Conservation (phyloP, 495 filamentous ascomycete species). For the Rhizodiscina lignyota region DNA sequence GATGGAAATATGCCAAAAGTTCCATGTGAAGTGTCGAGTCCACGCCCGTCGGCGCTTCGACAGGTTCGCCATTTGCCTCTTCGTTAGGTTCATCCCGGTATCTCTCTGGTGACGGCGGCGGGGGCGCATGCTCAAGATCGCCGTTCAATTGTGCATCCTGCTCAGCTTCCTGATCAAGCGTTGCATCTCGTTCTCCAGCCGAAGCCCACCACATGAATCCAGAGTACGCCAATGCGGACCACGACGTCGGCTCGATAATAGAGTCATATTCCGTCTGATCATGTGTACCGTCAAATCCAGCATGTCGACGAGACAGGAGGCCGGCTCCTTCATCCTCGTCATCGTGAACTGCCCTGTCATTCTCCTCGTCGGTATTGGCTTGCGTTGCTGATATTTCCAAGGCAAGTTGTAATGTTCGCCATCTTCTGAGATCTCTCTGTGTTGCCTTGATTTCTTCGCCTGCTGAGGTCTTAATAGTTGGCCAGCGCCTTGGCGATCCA, state of each 20-base stretch:
- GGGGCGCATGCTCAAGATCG: conserved; percentile 16
- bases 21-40: conserved; percentile 42
- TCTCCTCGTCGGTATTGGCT: conserved; percentile 1
- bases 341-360: neutral
- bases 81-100: too few relatives aligned
- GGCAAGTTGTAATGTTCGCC: conserved; percentile 51
- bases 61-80: neutral
- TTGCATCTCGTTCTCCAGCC: conserved; percentile 58
- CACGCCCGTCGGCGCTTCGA: neutral
- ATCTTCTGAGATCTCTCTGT: conserved; percentile 75
- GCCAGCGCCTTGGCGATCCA: conserved; percentile 43
- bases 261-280: conserved; percentile 7
- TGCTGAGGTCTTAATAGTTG: conserved; percentile 43
- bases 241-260: conserved; percentile 65
- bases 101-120: conserved; percentile 24
- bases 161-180: conserved; percentile 19
- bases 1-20: conserved; percentile 83
- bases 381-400: conserved; percentile 22
- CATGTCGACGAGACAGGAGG: conserved; percentile 7
- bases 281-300: conserved; percentile 1
- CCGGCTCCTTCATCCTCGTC: conserved; percentile 17
- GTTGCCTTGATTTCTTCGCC: conserved; percentile 62
- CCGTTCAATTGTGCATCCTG: conserved; percentile 16
- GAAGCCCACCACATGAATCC: conserved; percentile 98
- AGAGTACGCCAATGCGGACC: conserved; percentile 76